Conservation (phyloP, 306 rosid genomes). For the Vachellia collinsii region DNA sequence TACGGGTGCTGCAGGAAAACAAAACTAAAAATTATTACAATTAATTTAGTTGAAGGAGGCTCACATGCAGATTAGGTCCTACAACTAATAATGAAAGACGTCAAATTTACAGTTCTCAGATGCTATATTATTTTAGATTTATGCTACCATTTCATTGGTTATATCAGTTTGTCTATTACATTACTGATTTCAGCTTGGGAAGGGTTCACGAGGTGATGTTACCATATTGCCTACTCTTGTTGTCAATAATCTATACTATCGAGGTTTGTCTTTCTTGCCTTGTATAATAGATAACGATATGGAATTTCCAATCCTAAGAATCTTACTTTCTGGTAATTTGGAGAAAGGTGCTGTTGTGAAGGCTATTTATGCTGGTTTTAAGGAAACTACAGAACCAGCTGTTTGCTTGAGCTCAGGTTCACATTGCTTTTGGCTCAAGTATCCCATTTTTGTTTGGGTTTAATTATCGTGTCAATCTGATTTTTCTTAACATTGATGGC, state of each 20-base stretch:
- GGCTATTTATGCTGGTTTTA: constrained; percentile 97
- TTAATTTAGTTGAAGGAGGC: too few relatives aligned
- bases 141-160: constrained; percentile 27
- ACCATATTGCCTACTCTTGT: constrained; percentile 98
- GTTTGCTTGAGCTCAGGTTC: constrained; percentile 92
- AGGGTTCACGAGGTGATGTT: constrained; percentile 96
- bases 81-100: too few relatives aligned
- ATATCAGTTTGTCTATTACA: constrained; percentile 28
- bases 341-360: constrained; percentile 92
- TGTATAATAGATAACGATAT: constrained; percentile 33
- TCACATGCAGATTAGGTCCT: too few relatives aligned
- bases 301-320: constrained; percentile 42
- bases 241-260: constrained; percentile 93
- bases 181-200: constrained; percentile 71
- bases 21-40: too few relatives aligned
- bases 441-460: neutral
- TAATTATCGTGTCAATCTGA: constrained; percentile 34
- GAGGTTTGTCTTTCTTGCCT: constrained; percentile 71
- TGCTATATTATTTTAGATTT: constrained; percentile 2
- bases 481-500: neutral
- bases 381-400: constrained; percentile 98
- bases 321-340: constrained; percentile 74
- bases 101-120: too few relatives aligned
- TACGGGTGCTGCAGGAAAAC: too few relatives aligned
- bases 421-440: constrained; percentile 22